These are phyloP conservation scores for Canavalia gladiata DNA, from an alignment of 306 rosid genomes.

Conservation along the genomic window DNA sequence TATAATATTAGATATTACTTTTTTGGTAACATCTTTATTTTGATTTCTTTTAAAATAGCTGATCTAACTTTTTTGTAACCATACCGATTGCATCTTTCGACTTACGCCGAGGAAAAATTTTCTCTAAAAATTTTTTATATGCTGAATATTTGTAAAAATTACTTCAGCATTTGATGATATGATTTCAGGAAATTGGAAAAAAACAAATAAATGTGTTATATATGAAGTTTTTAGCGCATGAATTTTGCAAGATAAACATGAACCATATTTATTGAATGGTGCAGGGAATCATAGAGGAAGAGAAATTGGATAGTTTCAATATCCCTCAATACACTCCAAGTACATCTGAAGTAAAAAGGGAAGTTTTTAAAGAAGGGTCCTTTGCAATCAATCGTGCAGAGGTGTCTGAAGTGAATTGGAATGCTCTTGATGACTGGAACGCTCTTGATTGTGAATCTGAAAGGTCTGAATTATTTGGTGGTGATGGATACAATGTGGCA, in stretches of 20 bases:
- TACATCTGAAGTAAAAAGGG: constrained; percentile 48
- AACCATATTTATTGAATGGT: not conserved
- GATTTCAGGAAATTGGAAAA: too few species aligned
- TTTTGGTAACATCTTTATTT: not conserved
- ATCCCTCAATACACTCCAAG: constrained; percentile 60
- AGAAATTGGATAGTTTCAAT: constrained; percentile 54
- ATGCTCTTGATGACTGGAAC: constrained; percentile 12
- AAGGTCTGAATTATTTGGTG: not conserved
- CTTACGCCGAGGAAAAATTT: not conserved
- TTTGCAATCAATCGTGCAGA: constrained; percentile 39
- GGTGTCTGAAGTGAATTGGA: constrained; percentile 53
- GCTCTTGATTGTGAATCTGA: not conserved
- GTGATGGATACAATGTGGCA: constrained; percentile 48
- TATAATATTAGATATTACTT: too few species aligned
- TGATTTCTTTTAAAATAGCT: not conserved
- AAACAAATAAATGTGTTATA: too few species aligned
- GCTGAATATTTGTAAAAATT: too few species aligned
- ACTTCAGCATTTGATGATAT: too few species aligned
- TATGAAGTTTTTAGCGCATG: not conserved
- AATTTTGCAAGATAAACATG: not conserved
- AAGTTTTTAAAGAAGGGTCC: constrained; percentile 53
- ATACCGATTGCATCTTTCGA: not conserved
- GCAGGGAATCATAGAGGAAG: constrained; percentile 50
- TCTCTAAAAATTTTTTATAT: not conserved
- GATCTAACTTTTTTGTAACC: not conserved